These are phyloP conservation scores for Rhizopus sp. DNA, from an alignment of 371 early-diverging fungal genomes.

Conservation along the genomic window DNA sequence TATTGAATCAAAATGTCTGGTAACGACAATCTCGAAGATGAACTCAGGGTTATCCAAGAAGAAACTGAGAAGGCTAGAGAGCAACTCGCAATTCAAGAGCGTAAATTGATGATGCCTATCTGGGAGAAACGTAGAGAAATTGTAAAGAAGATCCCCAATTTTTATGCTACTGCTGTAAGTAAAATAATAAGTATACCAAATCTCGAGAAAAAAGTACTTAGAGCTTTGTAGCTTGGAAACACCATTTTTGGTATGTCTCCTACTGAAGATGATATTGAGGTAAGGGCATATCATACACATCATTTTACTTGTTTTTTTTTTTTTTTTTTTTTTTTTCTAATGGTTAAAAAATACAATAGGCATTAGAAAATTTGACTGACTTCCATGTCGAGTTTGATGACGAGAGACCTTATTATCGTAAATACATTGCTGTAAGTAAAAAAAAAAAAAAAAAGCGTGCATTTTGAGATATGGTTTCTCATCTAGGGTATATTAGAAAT, in stretches of 20 bases:
- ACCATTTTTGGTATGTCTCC: constrained; percentile 20
- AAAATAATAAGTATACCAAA: constrained; percentile 4
- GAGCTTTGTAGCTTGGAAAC: constrained; percentile 36
- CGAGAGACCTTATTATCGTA: constrained; percentile 48
- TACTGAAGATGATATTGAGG: constrained; percentile 38
- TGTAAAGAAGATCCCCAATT: constrained; percentile 57
- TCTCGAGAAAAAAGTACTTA: background rate
- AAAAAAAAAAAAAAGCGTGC: too few species aligned
- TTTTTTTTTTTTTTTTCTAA: background rate
- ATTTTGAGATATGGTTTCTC: background rate
- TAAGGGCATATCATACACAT: constrained; percentile 4
- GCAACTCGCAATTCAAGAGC: constrained; percentile 39
- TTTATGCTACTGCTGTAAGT: constrained; percentile 54
- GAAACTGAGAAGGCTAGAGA: constrained; percentile 39
- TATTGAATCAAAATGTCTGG: constrained; percentile 31
- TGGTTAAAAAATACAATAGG: constrained; percentile 17
- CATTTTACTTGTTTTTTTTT: too few species aligned
- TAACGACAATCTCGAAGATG: constrained; percentile 38
- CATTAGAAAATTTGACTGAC: constrained; percentile 56
- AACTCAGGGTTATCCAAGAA: constrained; percentile 38
- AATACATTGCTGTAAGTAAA: constrained; percentile 50
- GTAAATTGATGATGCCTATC: constrained; percentile 55
- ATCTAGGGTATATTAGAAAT: constrained; percentile 35
- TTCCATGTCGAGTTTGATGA: constrained; percentile 59
- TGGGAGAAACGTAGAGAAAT: constrained; percentile 60